These are phyloP conservation scores for Filobasidium wieringae DNA, from an alignment of 768 basidiomycete species.

Conservation along the genomic window DNA sequence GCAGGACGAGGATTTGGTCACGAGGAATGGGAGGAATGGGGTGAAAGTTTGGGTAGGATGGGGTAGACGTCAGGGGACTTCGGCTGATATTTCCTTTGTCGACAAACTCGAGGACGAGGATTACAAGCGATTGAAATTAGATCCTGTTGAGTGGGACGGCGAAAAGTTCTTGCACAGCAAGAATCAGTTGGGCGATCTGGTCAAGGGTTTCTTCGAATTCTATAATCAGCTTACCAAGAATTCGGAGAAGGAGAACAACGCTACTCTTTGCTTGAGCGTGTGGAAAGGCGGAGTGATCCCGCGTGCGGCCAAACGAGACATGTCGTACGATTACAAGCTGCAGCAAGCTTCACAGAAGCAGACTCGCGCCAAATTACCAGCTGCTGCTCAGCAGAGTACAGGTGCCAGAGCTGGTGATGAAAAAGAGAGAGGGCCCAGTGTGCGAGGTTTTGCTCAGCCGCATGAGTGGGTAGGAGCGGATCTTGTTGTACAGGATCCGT, in stretches of 20 bases:
- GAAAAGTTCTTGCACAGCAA: not conserved
- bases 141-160: not conserved
- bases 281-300: slow-evolving; percentile 8
- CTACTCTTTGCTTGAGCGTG: not conserved
- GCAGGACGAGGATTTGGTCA: slow-evolving; percentile 17
- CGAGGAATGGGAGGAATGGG: slow-evolving; percentile 12
- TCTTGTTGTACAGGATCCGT: slow-evolving; percentile 36
- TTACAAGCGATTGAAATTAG: not conserved
- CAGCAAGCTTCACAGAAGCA: slow-evolving; percentile 8
- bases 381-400: not conserved
- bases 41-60: slow-evolving; percentile 30
- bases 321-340: not conserved
- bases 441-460: slow-evolving; percentile 21
- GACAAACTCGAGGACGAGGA: not conserved
- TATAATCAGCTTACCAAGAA: not conserved
- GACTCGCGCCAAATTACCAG: not conserved
- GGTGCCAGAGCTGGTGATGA: not conserved
- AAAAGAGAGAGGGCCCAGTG: not conserved
- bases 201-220: slow-evolving; percentile 31
- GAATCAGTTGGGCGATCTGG: not conserved
- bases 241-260: not conserved
- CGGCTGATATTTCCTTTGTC: slow-evolving; percentile 3
- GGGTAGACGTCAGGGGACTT: slow-evolving; percentile 23
- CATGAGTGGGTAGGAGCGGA: slow-evolving; percentile 23
- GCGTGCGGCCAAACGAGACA: not conserved